Base-by-base conservation (phyloP, 257 asterid species). In the Cruciata laevipes region DNA sequence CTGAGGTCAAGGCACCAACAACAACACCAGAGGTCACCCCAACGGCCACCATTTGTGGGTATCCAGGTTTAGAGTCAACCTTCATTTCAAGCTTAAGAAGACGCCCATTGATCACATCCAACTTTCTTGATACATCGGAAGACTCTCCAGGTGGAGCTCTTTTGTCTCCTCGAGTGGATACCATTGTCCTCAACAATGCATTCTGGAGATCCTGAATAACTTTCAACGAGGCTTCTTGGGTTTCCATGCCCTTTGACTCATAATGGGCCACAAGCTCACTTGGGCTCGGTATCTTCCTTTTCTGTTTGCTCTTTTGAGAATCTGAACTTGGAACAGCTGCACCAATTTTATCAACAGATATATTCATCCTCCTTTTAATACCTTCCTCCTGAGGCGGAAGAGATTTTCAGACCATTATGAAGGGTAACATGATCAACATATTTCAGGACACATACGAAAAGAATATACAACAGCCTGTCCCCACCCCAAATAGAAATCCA, bases 161-260 rank as follows among this genome's bases (percentile, higher is more conserved):
- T n/a, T 55, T 72, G 18, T 75, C 76, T 76, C 77, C 73, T 55
- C 78, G 71, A 3, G 73, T 74, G 52, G 74, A 57, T 31, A 69
- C 40, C 70, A 85, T 62, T 61, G 78, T 67, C 63, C 87, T 71
- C 72, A 92, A 86, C 6, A 92, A 86, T 6, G 85, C 95, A 23
- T 83, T 85, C 81, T 92, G 97, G 78, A 92, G 83, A 79, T 89
- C 97, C 63, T 85, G 86, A 51, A 92, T 92, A 17, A 84, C 97
- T 76, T 85, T 89, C 65, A 84, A 79, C 2, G 98, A 89, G 52
- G 98, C 97, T 69, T 82, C 89, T 74, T 85, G 89, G 27, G 87
- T 74, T 55, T 75, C 83, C 86, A 89, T 75, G 59, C 98, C 97
- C 75, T 84, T 87, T 17, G 85, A 80, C 85, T 87, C 97, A 79